Conservation (phyloP, 805 yeast genomes). For the Pichia gijzeniarum region DNA sequence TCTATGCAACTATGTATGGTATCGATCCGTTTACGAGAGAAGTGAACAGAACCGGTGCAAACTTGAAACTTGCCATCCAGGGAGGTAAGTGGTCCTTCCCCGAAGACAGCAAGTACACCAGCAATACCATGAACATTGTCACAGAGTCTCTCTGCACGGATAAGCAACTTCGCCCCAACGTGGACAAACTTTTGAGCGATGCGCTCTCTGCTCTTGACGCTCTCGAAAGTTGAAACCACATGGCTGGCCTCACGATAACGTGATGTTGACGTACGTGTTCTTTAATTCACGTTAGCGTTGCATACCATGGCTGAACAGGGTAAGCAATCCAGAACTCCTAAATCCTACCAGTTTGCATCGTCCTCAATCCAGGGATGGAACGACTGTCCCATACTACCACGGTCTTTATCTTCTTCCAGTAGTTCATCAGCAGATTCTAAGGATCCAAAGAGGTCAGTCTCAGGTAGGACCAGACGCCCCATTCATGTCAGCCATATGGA, state of each 20-base stretch:
- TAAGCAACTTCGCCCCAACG: neutral
- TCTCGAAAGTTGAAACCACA: neutral
- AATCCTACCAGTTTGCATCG: constrained; percentile 26
- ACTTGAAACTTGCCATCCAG: constrained; percentile 65
- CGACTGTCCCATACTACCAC: constrained; percentile 41
- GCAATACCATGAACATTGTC: neutral
- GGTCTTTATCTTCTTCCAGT: constrained; percentile 1
- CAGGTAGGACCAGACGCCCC: constrained; percentile 12
- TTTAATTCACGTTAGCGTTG: no score
- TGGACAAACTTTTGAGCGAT: neutral
- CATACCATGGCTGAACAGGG: no score
- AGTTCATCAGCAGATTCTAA: neutral
- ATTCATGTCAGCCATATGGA: constrained; percentile 7
- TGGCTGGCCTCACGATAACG: no score
- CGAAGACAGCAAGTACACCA: neutral
- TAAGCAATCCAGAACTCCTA: no score
- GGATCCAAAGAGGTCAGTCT: neutral
- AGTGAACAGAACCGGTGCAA: constrained; percentile 77
- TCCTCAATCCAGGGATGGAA: constrained; percentile 47
- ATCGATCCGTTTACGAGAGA: constrained; percentile 84
- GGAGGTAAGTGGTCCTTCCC: constrained; percentile 52
- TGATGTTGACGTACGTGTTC: neutral
- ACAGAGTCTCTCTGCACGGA: neutral
- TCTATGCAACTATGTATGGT: constrained; percentile 72
- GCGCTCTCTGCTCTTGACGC: neutral